Evolutionary conservation across 768 basidiomycete species (phyloP), one percentile per base, ranked within the genome.

Genomic region (Gymnopilus dilepis): DNA sequence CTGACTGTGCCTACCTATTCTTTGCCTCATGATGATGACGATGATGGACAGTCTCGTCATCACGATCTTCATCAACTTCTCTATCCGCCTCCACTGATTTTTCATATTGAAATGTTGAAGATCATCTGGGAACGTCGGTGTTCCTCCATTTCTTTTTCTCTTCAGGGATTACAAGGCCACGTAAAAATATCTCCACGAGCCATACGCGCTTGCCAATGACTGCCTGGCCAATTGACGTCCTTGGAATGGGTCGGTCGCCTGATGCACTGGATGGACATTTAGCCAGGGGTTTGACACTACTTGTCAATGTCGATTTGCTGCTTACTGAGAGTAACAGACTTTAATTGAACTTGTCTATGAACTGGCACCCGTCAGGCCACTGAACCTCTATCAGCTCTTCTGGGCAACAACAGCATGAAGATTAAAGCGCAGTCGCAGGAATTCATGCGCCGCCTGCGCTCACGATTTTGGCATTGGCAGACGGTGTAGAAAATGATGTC

Each of bases 261-360:
- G 47, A 50, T 50, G 47, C 47, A 30, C 26, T 47, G 24, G 28
- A n/a, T 50, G 15, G 47, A 50, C 47, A 50, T 50, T 31, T 31
- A 17, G 22, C 26, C 47, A 50, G 47, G 47, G 47, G 47, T 28
- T 50, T 50, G 47, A 50, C 47, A 19, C n/a, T 50, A 50, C 17
- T 28, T 50, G 47, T 50, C 47, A 28, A 50, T 50, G 47, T 50
- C 47, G 47, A 50, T n/a, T 30, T 31, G 47, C 19, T 50, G 28
- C 47, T 50, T n/a, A 31, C 15, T 31, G 26, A n/a, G 24, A 48
- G 45, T 28, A 13, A 6, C 47, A 50, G 28, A 17, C 17, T 30
- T 50, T 50, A 50, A 50, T 50, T 50, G 43, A 50, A 28, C 22
- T 50, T 50, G 47, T n/a, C 30, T 28, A 6, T 31, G 15, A 28